A percentile compares a stretch with the other conserved stretches of the same genome.
Evolutionary conservation across 345 rosid species (phyloP).

Genomic region (Geranium brycei): DNA sequence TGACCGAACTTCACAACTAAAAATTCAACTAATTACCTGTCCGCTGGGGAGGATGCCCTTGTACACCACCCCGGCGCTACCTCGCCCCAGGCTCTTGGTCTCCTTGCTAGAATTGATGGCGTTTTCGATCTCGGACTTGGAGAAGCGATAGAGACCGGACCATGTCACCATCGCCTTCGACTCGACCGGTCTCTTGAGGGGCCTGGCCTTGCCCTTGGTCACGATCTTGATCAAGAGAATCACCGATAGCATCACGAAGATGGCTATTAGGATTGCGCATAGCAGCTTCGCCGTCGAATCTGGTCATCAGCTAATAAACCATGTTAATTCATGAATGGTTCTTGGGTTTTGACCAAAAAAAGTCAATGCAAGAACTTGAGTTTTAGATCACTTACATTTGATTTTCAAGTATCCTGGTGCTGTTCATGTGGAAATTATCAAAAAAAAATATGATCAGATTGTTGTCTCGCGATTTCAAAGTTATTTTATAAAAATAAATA

Average conservation of each 20-base stretch:
- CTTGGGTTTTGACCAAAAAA: too few species aligned
- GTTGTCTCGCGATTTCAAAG: too few species aligned
- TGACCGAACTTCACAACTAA: too few species aligned
- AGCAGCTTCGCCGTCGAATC: conserved; percentile 19
- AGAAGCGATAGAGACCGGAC: conserved; percentile 41
- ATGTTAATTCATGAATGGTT: too few species aligned
- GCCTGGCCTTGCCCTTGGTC: conserved; percentile 8
- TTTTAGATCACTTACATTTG: conserved; percentile 28
- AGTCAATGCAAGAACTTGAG: background rate
- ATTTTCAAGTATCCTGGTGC: conserved; percentile 28
- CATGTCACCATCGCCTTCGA: conserved; percentile 16
- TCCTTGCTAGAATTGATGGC: conserved; percentile 28
- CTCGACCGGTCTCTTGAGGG: conserved; percentile 3
- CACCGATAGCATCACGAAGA: conserved; percentile 15
- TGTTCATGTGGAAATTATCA: conserved; percentile 12
- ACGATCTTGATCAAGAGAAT: conserved; percentile 25
- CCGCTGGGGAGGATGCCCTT: conserved; percentile 53
- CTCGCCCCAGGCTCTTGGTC: conserved; percentile 30
- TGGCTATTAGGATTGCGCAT: conserved; percentile 16
- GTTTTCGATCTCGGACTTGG: conserved; percentile 45
- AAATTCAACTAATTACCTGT: background rate
- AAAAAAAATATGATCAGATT: background rate
- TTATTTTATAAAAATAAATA: too few species aligned
- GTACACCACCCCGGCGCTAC: conserved; percentile 50
- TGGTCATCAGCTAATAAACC: conserved; percentile 7